Base-by-base conservation (phyloP, 176 grass and related monocot genomes). In the Saccharum officinarum region DNA sequence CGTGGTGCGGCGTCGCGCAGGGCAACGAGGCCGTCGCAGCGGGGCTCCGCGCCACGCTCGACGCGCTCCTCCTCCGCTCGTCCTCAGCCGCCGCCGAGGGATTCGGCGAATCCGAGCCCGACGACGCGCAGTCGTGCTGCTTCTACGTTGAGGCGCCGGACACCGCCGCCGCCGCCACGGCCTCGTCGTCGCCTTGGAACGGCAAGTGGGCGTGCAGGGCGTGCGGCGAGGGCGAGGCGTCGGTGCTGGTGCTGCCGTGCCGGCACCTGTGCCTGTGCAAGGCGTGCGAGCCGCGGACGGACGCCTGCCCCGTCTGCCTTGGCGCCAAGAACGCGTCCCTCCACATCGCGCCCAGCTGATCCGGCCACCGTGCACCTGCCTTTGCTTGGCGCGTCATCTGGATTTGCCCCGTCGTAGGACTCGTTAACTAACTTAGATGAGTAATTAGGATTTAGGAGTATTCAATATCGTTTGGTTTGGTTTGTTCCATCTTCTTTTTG, bases 241-340 rank as follows among this genome's bases (percentile, higher is more conserved):
- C 84, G 16, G 91, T 91, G 77, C 77, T 93, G 68, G 44, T 97
- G 78, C 82, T 97, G 20, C 91, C 94, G 22, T 97, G 94, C 80
- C 84, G 86, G 37, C 94, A 96, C 67, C 37, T 93, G 3, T 87
- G 87, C 82, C 45, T 93, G 1, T 96, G 91, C 89, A 88, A 89
- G 54, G 45, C 31, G 22, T 97, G 91, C 63, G 91, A 93, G 46
- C 52, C 70, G 0, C n/a, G 25, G 12, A 5, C 62, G 3, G 87
- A 85, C 63, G 23, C 55, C 0, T 97, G 89, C 66, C 94, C 94
- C 5, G 42, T 84, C 45, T 97, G 91, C 83, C 18, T 57, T 39
- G 65, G 54, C 40, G 34, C 18, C 65, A 92, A 92, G 80, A 91
- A 91, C 25, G 84, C 86, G 1, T 75, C 82, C 63, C 38, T 95